phyloP scores from a whole-genome alignment of 345 rosid genomes.

The Populus pruinosa region DNA sequence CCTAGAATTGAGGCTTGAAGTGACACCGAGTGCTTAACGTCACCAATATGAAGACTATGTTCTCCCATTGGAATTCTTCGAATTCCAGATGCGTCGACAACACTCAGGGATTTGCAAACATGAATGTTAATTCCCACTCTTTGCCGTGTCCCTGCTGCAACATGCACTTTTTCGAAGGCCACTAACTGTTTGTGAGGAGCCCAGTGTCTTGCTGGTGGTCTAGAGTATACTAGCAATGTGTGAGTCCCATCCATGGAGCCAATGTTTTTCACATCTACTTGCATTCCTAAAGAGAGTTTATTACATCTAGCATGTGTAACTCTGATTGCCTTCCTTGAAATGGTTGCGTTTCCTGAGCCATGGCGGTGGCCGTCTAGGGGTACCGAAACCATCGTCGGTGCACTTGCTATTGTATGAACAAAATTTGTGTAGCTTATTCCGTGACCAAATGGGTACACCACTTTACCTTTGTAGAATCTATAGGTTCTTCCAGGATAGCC shows the following conservation, averaged over 20 bases:
- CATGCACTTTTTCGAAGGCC: conserved; percentile 59
- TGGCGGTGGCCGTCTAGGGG: conserved; percentile 47
- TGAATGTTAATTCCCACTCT: conserved; percentile 61
- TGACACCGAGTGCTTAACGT: conserved; percentile 50
- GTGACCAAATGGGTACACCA: conserved; percentile 80
- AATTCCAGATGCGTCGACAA: conserved; percentile 69
- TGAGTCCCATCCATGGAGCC: conserved; percentile 69
- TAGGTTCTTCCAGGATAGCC: conserved; percentile 32
- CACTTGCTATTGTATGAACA: conserved; percentile 46
- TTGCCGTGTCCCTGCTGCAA: conserved; percentile 45
- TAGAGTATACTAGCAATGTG: conserved; percentile 63
- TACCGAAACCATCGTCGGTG: conserved; percentile 48
- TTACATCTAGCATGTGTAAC: conserved; percentile 66
- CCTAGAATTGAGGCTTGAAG: conserved; percentile 56
- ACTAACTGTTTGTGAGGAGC: conserved; percentile 71
- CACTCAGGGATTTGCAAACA: conserved; percentile 80
- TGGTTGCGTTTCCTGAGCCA: conserved; percentile 33
- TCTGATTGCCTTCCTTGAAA: conserved; percentile 52
- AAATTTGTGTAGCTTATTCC: conserved; percentile 82
- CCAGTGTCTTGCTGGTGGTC: conserved; percentile 66
- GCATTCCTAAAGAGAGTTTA: conserved; percentile 48
- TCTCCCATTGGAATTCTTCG: conserved; percentile 84
- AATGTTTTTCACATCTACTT: conserved; percentile 59
- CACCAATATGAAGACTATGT: conserved; percentile 70
- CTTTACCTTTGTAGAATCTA: conserved; percentile 71